These are phyloP conservation scores for Plantago ovata DNA, from an alignment of 257 asterid species.

Conservation along the genomic window DNA sequence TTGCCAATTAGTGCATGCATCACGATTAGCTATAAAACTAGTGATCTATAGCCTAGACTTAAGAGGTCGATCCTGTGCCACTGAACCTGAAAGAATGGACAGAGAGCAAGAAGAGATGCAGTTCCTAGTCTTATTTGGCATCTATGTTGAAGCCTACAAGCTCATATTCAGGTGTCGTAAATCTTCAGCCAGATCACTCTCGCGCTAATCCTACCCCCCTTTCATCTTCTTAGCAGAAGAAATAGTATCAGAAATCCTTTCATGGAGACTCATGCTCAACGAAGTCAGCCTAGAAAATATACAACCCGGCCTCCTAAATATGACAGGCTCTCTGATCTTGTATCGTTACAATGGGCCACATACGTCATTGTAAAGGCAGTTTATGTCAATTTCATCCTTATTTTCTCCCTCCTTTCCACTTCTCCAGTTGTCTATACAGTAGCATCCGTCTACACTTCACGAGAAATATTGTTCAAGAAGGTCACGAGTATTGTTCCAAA, in stretches of 20 bases:
- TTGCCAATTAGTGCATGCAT: too few relatives aligned
- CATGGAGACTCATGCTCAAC: too few relatives aligned
- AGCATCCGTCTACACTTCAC: constrained; percentile 2
- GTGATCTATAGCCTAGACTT: too few relatives aligned
- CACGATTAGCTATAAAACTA: too few relatives aligned
- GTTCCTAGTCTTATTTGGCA: too few relatives aligned
- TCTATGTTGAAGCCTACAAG: too few relatives aligned
- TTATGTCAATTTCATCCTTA: not conserved
- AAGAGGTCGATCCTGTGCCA: too few relatives aligned
- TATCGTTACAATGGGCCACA: not conserved
- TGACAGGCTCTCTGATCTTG: not conserved
- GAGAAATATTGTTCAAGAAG: not conserved
- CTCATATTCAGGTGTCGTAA: not conserved
- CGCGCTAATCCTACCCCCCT: not conserved
- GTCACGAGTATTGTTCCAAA: not conserved
- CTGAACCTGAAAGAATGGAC: too few relatives aligned
- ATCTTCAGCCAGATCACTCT: not conserved
- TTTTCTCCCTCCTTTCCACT: constrained; percentile 1
- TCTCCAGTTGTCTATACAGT: constrained; percentile 1
- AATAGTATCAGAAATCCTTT: too few relatives aligned
- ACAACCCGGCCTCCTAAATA: not conserved
- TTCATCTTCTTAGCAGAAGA: not conserved
- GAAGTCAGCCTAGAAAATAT: not conserved
- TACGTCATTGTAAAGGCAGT: not conserved
- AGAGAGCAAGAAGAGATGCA: too few relatives aligned